These are phyloP conservation scores for Dunaliella sp. DNA, from an alignment of 139 green algal genomes.

Conservation along the genomic window DNA sequence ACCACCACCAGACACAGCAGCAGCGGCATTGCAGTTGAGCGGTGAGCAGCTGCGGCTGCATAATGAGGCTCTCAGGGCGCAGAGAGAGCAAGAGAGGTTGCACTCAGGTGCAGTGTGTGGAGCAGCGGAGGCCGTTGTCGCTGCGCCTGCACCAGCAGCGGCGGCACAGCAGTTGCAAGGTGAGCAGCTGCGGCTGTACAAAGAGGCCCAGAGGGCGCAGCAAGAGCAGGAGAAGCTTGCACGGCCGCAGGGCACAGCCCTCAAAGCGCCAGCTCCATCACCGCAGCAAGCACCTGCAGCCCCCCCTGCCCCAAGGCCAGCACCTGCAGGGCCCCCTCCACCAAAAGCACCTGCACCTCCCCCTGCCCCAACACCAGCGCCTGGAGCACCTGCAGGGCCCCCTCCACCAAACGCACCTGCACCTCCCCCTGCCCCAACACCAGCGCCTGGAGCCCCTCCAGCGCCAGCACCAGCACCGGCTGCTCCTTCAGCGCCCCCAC, in stretches of 20 bases:
- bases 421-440: neutral
- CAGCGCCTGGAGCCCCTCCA: neutral
- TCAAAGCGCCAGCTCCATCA: too few relatives aligned
- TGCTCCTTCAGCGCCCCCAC: neutral
- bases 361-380: neutral
- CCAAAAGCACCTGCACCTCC: neutral
- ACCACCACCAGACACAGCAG: neutral
- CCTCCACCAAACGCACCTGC: neutral
- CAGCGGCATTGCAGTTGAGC: too few relatives aligned
- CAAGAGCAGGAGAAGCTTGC: neutral
- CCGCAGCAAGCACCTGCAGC: too few relatives aligned
- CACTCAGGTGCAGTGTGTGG: neutral
- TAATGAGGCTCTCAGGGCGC: neutral
- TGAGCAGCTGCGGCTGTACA: neutral
- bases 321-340: neutral
- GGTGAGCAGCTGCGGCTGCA: too few relatives aligned
- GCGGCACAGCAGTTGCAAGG: slow-evolving; percentile 1
- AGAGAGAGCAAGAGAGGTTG: neutral
- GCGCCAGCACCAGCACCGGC: neutral
- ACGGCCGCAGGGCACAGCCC: too few relatives aligned
- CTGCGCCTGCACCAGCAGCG: too few relatives aligned
- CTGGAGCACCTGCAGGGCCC: neutral
- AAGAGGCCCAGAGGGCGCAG: neutral
- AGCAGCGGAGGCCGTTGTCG: too few relatives aligned
- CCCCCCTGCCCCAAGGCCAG: neutral